phyloP scores from a whole-genome alignment of 2,329 filamentous ascomycete species.

The Xylaria polymorpha region DNA sequence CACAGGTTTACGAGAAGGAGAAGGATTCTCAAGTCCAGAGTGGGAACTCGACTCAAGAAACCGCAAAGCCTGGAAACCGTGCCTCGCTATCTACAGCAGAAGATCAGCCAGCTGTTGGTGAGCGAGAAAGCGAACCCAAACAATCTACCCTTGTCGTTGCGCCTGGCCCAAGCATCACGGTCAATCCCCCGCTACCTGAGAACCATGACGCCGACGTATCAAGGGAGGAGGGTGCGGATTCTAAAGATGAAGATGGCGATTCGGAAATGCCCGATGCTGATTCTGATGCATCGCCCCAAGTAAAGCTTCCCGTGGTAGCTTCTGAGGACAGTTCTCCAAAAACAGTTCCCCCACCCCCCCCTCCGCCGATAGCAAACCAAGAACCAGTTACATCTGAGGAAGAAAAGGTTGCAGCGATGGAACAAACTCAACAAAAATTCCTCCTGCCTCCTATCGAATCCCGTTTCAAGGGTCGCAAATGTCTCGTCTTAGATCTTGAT shows the following conservation, averaged over 20 bases:
- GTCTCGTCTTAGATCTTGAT: conserved; percentile 92
- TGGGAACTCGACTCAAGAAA: conserved; percentile 46
- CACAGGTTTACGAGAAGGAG: conserved; percentile 64
- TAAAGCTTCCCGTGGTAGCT: conserved; percentile 54
- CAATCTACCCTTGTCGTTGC: conserved; percentile 55
- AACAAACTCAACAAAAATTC: conserved; percentile 68
- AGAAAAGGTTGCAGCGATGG: conserved; percentile 58
- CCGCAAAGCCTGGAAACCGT: conserved; percentile 57
- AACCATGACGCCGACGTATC: conserved; percentile 52
- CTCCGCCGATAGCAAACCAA: conserved; percentile 54
- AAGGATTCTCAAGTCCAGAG: conserved; percentile 50
- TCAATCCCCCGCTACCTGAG: conserved; percentile 54
- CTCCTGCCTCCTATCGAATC: conserved; percentile 85
- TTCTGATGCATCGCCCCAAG: conserved; percentile 57
- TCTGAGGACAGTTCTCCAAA: conserved; percentile 55
- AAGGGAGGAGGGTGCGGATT: conserved; percentile 50
- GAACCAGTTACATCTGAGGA: conserved; percentile 53
- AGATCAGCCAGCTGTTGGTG: conserved; percentile 58
- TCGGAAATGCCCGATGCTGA: conserved; percentile 75
- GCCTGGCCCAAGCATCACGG: conserved; percentile 55
- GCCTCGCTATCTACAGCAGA: conserved; percentile 60
- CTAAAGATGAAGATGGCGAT: conserved; percentile 68
- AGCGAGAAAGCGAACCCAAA: conserved; percentile 60
- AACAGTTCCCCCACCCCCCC: conserved; percentile 60
- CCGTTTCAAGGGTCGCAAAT: conserved; percentile 88